Conservation (phyloP, 192 early-diverging fungal genomes). For the Obelidium mucronatum region DNA sequence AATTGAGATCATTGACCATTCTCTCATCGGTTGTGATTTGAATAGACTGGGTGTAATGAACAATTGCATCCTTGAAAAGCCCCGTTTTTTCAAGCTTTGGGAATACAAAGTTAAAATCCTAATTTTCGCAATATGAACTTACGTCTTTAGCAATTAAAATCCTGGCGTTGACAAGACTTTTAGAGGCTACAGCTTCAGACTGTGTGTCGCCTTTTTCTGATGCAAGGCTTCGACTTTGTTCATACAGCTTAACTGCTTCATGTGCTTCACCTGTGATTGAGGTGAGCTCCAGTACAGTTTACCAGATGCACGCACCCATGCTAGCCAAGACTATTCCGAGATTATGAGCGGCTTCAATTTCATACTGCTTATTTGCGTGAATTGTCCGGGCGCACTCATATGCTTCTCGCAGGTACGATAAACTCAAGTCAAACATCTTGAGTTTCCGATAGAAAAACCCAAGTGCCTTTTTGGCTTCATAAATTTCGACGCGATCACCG, state of each 20-base stretch:
- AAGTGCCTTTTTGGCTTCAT: conserved; percentile 47
- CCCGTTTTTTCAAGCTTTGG: conserved; percentile 35
- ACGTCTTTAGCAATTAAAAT: conserved; percentile 52
- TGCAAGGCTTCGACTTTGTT: conserved; percentile 41
- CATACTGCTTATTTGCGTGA: conserved; percentile 31
- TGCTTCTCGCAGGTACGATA: conserved; percentile 45
- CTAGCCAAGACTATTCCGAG: conserved; percentile 39
- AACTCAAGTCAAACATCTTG: conserved; percentile 29
- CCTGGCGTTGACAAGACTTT: conserved; percentile 43
- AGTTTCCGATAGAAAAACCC: conserved; percentile 45
- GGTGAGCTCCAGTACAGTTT: background rate
- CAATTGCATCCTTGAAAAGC: conserved; percentile 44
- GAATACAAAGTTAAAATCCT: background rate
- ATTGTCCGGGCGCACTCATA: conserved; percentile 39
- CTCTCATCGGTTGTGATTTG: conserved; percentile 40
- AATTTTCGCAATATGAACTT: background rate
- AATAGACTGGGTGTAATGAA: conserved; percentile 45
- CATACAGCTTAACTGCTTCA: conserved; percentile 51
- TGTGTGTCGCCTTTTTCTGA: conserved; percentile 28
- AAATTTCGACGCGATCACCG: conserved; percentile 32
- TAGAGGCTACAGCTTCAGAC: conserved; percentile 35
- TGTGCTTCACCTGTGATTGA: conserved; percentile 36
- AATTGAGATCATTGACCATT: conserved; percentile 46
- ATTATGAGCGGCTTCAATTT: conserved; percentile 53
- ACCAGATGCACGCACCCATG: conserved; percentile 17